phyloP scores from a whole-genome alignment of 2,329 filamentous ascomycete genomes.

The Dactylonectria macrodidyma region DNA sequence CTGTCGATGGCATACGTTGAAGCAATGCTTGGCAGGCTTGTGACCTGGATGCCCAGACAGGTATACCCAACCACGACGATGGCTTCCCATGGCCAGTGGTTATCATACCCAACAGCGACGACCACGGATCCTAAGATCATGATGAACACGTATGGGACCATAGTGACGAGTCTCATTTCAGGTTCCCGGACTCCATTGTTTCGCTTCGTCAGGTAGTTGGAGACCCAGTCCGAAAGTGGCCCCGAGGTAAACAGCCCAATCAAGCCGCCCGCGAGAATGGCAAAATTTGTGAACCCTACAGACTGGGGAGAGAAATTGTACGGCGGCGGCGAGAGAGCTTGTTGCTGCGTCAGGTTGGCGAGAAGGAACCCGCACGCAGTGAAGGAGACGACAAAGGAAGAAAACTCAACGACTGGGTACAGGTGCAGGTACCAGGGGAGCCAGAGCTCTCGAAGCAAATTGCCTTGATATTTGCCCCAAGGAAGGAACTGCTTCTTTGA shows the following conservation, averaged over 20 bases:
- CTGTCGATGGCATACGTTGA: constrained; percentile 32
- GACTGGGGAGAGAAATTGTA: constrained; percentile 24
- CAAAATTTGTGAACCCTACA: constrained; percentile 29
- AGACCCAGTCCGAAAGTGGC: constrained; percentile 23
- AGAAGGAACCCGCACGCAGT: constrained; percentile 24
- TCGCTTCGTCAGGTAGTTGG: constrained; percentile 25
- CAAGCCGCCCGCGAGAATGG: constrained; percentile 23
- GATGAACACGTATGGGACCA: constrained; percentile 26
- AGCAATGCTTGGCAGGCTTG: constrained; percentile 24
- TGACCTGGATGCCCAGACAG: constrained; percentile 25
- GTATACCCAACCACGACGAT: constrained; percentile 26
- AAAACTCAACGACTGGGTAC: constrained; percentile 28
- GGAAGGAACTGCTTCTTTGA: constrained; percentile 21
- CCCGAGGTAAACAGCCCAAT: constrained; percentile 29
- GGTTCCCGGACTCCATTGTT: constrained; percentile 29
- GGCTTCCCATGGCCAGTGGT: constrained; percentile 25
- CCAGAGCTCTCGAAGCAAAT: constrained; percentile 27
- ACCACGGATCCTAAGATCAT: constrained; percentile 21
- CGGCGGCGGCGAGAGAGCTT: constrained; percentile 20
- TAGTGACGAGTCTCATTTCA: constrained; percentile 27
- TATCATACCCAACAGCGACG: constrained; percentile 22
- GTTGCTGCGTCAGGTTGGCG: constrained; percentile 31
- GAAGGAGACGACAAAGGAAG: constrained; percentile 25
- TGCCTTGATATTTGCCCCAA: constrained; percentile 24
- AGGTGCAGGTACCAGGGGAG: constrained; percentile 26